These are phyloP conservation scores for Phlebiopsis gigantea DNA, from an alignment of 768 basidiomycete genomes.

Conservation along the genomic window DNA sequence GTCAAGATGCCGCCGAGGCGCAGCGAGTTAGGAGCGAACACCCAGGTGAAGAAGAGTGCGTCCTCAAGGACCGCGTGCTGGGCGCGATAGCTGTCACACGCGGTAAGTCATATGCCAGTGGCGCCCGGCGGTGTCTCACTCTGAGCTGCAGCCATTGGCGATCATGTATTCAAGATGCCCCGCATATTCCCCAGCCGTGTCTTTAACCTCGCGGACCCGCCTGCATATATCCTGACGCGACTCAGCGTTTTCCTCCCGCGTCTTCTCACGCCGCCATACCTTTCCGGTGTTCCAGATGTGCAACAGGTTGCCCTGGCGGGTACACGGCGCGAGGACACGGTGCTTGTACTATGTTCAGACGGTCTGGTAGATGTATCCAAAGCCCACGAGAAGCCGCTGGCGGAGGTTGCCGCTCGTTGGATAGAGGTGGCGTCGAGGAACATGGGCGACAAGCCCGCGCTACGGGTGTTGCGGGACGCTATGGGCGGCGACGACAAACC, in stretches of 20 bases:
- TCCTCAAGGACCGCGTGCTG: constrained; percentile 42
- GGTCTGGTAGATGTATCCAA: constrained; percentile 45
- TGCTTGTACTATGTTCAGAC: constrained; percentile 47
- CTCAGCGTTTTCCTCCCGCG: constrained; percentile 34
- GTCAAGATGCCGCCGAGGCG: constrained; percentile 36
- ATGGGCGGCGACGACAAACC: constrained; percentile 39
- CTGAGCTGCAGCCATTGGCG: constrained; percentile 41
- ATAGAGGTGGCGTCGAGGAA: constrained; percentile 20
- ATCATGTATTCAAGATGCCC: constrained; percentile 51
- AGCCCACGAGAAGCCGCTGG: constrained; percentile 18
- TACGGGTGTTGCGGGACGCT: constrained; percentile 38
- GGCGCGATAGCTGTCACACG: constrained; percentile 54
- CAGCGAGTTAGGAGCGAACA: constrained; percentile 39
- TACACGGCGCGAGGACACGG: constrained; percentile 20
- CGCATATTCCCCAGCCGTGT: constrained; percentile 39
- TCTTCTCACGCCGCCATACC: constrained; percentile 48
- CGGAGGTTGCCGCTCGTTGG: constrained; percentile 28
- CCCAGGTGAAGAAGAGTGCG: constrained; percentile 38
- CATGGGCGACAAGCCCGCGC: constrained; percentile 26
- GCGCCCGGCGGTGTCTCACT: neutral
- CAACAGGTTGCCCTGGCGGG: constrained; percentile 32
- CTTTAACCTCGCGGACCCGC: constrained; percentile 35
- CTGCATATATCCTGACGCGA: constrained; percentile 5
- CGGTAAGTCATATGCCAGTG: constrained; percentile 28
- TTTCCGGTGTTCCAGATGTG: constrained; percentile 40